phyloP scores from a whole-genome alignment of 2,329 filamentous ascomycete genomes.

The Penicillium sp. region DNA sequence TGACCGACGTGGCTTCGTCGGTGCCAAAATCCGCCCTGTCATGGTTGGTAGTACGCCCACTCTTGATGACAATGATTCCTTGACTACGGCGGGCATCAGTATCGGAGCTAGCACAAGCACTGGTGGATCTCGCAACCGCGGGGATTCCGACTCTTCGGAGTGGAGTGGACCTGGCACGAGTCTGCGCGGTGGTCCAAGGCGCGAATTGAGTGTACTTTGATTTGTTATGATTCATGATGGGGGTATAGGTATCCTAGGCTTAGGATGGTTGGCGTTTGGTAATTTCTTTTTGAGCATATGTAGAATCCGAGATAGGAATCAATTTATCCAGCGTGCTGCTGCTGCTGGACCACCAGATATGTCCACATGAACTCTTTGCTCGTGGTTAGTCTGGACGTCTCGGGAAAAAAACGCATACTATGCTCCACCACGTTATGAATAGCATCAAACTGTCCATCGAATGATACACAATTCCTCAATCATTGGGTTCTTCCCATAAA shows the following conservation, averaged over 20 bases:
- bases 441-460: no score
- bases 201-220: constrained; percentile 32
- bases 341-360: background rate
- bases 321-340: background rate
- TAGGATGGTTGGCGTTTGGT: background rate
- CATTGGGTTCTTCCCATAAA: no score
- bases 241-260: background rate
- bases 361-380: background rate
- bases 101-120: constrained; percentile 25
- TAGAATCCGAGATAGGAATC: background rate
- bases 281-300: background rate
- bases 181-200: constrained; percentile 23
- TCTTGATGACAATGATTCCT: constrained; percentile 27
- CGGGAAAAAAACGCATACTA: no score
- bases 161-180: constrained; percentile 23
- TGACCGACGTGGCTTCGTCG: constrained; percentile 86
- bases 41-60: constrained; percentile 26
- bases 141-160: constrained; percentile 25
- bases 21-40: constrained; percentile 52
- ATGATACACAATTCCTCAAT: no score
- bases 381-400: no score
- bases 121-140: constrained; percentile 17
- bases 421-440: no score
- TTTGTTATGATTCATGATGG: constrained; percentile 3
- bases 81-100: constrained; percentile 23